Percentiles rank a stretch among this genome's conserved stretches.
Conservation (phyloP, 495 filamentous ascomycete species). For the Patellaria atrata region DNA sequence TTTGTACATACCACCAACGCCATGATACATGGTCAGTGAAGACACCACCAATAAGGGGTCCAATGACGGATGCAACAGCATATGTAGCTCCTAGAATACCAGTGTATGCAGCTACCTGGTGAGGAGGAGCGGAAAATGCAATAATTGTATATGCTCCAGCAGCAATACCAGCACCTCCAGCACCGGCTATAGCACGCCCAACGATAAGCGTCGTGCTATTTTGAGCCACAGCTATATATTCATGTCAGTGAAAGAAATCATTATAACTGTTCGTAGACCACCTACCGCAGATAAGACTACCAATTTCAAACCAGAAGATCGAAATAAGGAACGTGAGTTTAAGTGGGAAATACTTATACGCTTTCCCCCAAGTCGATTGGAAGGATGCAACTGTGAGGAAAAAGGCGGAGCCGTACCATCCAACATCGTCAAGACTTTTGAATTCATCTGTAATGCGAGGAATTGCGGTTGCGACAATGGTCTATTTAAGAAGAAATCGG, state of each 20-base stretch:
- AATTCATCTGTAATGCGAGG: slow-evolving; percentile 21
- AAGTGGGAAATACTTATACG: slow-evolving; percentile 19
- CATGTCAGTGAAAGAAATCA: no score
- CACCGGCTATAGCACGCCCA: slow-evolving; percentile 18
- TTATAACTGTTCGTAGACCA: no score
- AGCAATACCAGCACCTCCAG: slow-evolving; percentile 19
- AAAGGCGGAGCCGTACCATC: slow-evolving; percentile 24
- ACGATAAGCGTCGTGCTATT: slow-evolving; percentile 17
- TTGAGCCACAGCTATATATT: no score
- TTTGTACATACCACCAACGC: slow-evolving; percentile 31
- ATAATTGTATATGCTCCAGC: slow-evolving; percentile 23
- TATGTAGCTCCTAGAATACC: slow-evolving; percentile 31
- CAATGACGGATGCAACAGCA: slow-evolving; percentile 29
- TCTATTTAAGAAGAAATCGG: no score
- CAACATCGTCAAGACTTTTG: slow-evolving; percentile 20
- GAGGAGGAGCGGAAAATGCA: slow-evolving; percentile 22
- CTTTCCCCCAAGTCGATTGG: slow-evolving; percentile 21
- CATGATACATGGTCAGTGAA: slow-evolving; percentile 32
- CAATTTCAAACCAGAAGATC: slow-evolving; percentile 21
- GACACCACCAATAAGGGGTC: slow-evolving; percentile 36
- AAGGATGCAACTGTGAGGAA: slow-evolving; percentile 21
- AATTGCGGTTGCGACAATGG: slow-evolving; percentile 21
- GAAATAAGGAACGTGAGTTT: slow-evolving; percentile 15
- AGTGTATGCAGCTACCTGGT: slow-evolving; percentile 25
- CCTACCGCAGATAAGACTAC: slow-evolving; percentile 6